Evolutionary conservation across 2,329 filamentous ascomycete genomes (phyloP).

Genomic region (Penicillium sp.): DNA sequence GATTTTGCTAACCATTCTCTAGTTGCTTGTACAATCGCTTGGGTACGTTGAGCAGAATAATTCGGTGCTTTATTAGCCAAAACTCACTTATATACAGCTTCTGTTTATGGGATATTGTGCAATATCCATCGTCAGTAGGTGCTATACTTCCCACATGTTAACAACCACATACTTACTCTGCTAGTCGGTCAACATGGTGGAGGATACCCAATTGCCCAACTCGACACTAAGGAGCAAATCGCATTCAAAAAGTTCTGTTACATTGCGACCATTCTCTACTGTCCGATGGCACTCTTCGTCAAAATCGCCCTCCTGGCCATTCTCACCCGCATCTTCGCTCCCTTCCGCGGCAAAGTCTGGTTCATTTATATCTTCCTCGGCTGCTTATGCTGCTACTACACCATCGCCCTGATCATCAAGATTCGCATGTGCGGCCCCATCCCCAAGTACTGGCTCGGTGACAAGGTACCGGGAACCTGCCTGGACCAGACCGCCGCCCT

Average conservation of each 20-base stretch:
- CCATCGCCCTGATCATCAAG: conserved; percentile 38
- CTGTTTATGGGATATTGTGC: conserved; percentile 39
- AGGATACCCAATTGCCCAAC: conserved; percentile 33
- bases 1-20: conserved; percentile 13
- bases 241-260: conserved; percentile 38
- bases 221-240: conserved; percentile 21
- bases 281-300: conserved; percentile 41
- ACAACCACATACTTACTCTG: not conserved
- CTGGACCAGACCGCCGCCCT: conserved; percentile 40
- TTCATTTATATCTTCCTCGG: conserved; percentile 39
- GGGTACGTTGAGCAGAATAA: conserved; percentile 14
- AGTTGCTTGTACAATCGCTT: conserved; percentile 21
- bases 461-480: conserved; percentile 27
- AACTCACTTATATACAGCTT: conserved; percentile 13
- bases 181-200: conserved; percentile 39
- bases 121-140: conserved; percentile 30
- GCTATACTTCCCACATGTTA: not conserved
- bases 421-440: conserved; percentile 41
- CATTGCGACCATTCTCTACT: conserved; percentile 41
- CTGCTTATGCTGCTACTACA: conserved; percentile 38
- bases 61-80: not conserved
- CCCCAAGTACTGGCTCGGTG: conserved; percentile 37
- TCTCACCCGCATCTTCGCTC: conserved; percentile 40
- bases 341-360: conserved; percentile 34
- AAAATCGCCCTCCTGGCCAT: conserved; percentile 42